These are phyloP conservation scores for Peterozyma xylosa DNA, from an alignment of 805 yeast species.

Conservation along the genomic window DNA sequence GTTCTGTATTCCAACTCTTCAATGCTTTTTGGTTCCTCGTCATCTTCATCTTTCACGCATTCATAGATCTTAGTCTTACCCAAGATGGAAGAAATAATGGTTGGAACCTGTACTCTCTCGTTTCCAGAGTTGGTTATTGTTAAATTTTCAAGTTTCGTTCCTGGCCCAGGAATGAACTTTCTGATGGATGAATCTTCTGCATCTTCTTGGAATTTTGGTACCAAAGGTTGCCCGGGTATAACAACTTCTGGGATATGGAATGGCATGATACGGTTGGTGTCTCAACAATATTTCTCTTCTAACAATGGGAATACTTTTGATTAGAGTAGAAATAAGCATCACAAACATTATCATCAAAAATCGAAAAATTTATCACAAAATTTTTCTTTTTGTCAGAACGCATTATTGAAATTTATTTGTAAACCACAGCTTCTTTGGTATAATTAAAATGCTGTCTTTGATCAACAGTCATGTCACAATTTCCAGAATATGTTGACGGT, in stretches of 20 bases:
- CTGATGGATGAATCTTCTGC: conserved; percentile 23
- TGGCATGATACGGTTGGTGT: neutral
- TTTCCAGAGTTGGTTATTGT: conserved; percentile 22
- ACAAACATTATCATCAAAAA: too few species aligned
- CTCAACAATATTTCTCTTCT: too few species aligned
- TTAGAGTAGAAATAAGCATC: too few species aligned
- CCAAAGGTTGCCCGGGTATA: conserved; percentile 78
- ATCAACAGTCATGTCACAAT: conserved; percentile 10
- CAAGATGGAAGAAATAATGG: conserved; percentile 48
- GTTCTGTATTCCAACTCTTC: conserved; percentile 13
- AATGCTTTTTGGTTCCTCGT: conserved; percentile 9
- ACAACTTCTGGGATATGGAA: conserved; percentile 35
- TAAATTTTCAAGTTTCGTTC: conserved; percentile 46
- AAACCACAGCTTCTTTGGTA: too few species aligned
- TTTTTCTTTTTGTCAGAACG: too few species aligned
- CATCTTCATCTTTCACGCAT: conserved; percentile 14
- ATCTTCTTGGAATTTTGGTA: conserved; percentile 42
- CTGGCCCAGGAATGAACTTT: conserved; percentile 56
- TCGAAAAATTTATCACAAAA: too few species aligned
- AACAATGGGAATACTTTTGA: too few species aligned
- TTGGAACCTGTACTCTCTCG: conserved; percentile 31
- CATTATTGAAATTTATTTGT: too few species aligned
- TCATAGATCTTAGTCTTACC: conserved; percentile 43
- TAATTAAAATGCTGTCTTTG: too few species aligned
- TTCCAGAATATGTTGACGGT: conserved; percentile 36